A percentile compares a stretch with the other conserved stretches of the same genome.
Evolutionary conservation across 2,329 filamentous ascomycete genomes (phyloP).

Genomic region (Colletotrichum tanaceti): DNA sequence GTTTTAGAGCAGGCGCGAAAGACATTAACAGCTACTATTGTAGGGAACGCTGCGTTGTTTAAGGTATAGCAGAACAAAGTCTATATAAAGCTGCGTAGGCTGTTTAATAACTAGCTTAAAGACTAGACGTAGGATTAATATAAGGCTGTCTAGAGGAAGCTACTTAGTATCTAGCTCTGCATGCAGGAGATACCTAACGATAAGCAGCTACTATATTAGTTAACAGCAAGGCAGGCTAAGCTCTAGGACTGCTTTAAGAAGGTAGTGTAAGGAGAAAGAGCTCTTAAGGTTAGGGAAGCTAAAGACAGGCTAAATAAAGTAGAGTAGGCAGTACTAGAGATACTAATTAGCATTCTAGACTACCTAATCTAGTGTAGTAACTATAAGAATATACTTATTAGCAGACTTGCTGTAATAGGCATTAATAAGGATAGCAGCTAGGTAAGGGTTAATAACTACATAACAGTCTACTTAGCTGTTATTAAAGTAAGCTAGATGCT

Average conservation of each 20-base stretch:
- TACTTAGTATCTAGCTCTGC: constrained; percentile 19
- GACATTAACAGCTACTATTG: not conserved
- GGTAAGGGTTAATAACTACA: constrained; percentile 29
- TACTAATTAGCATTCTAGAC: constrained; percentile 1
- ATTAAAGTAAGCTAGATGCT: constrained; percentile 39
- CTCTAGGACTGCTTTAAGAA: not conserved
- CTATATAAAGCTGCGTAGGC: constrained; percentile 10
- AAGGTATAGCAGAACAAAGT: constrained; percentile 31
- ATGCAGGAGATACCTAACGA: constrained; percentile 10
- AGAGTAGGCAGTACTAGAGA: not conserved
- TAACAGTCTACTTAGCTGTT: constrained; percentile 36
- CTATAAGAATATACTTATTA: constrained; percentile 1
- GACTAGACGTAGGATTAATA: constrained; percentile 35
- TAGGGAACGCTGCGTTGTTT: constrained; percentile 27
- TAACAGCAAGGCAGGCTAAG: not conserved
- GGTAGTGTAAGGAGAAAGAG: too few species aligned
- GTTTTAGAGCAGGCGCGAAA: not conserved
- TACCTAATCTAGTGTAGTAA: not conserved
- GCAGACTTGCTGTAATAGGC: not conserved
- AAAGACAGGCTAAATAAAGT: not conserved
- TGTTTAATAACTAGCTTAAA: constrained; percentile 33
- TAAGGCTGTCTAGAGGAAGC: constrained; percentile 19
- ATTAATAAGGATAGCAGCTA: constrained; percentile 31
- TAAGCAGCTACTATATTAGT: constrained; percentile 15
- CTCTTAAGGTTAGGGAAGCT: too few species aligned